These are phyloP conservation scores for Paramecium biaurelia DNA, from an alignment of 73 alveolate species.

Conservation along the genomic window DNA sequence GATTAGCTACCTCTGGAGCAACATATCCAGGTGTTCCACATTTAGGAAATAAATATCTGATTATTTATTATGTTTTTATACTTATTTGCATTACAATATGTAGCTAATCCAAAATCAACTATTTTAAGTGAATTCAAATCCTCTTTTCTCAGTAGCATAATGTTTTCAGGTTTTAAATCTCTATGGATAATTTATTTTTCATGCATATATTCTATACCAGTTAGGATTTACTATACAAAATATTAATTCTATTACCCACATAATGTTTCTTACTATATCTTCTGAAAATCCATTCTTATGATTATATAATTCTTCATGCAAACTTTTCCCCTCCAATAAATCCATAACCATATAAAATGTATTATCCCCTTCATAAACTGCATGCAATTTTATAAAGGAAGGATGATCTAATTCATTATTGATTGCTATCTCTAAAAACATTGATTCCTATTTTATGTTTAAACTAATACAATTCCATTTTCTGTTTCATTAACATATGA, in stretches of 20 bases:
- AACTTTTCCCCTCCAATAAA: constrained; percentile 54
- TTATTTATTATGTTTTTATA: neutral
- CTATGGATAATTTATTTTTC: constrained; percentile 62
- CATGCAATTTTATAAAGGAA: constrained; percentile 56
- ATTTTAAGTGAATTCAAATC: constrained; percentile 50
- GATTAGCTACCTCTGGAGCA: neutral
- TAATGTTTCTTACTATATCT: constrained; percentile 48
- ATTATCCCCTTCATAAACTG: constrained; percentile 63
- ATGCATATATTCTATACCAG: constrained; percentile 62
- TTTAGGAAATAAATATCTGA: constrained; percentile 49
- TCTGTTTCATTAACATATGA: constrained; percentile 55
- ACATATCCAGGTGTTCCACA: constrained; percentile 30
- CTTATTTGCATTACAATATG: constrained; percentile 47
- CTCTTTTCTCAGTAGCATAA: constrained; percentile 28
- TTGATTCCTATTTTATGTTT: constrained; percentile 15
- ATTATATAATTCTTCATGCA: constrained; percentile 60
- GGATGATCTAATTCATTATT: constrained; percentile 59
- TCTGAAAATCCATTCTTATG: constrained; percentile 61
- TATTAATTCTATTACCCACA: neutral
- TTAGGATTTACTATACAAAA: constrained; percentile 59
- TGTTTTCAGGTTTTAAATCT: constrained; percentile 64
- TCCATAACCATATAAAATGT: constrained; percentile 65
- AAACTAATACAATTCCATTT: constrained; percentile 54
- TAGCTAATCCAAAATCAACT: constrained; percentile 63
- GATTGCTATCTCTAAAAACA: constrained; percentile 45